Base-by-base conservation (phyloP, 139 green algal species). In the Chlorella ohadii region DNA sequence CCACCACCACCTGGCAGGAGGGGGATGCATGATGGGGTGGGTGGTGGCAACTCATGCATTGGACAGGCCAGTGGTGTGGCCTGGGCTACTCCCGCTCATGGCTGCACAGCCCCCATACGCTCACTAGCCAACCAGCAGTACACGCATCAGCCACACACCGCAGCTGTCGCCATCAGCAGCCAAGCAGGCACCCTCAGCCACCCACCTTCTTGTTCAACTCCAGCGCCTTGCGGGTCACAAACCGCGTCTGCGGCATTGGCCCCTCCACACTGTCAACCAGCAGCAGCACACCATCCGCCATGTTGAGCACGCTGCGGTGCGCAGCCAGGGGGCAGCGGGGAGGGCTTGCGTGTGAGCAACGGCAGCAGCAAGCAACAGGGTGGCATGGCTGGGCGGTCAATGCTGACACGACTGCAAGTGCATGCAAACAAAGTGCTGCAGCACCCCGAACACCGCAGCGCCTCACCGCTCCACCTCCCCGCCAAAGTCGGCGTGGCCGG, bases 401-500 rank as follows among this genome's bases (percentile, higher is more conserved):
- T n/a, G n/a, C n/a, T n/a, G n/a, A n/a, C n/a, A n/a, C n/a, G n/a
- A n/a, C n/a, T n/a, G n/a, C n/a, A n/a, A n/a, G n/a, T n/a, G n/a
- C n/a, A n/a, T n/a, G n/a, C n/a, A n/a, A n/a, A n/a, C n/a, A n/a
- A n/a, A n/a, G n/a, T n/a, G 64, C 64, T 38, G n/a, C 4, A 39
- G 23, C 23, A n/a, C n/a, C n/a, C n/a, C n/a, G n/a, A n/a, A n/a
- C n/a, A n/a, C n/a, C n/a, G n/a, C n/a, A n/a, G n/a, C n/a, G n/a
- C 31, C 70, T 77, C 70, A 77, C 70, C 97, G 95, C 94, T 99
- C 97, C 31, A 99, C 97, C 90, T 99, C 97, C 1, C 97, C 97
- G 63, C 97, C 97, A 90, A 99, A 99, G 90, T 99, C 97, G 31
- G 97, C 96, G 95, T 99, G 97, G 71, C 97, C 97, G 2, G 97